phyloP scores from a whole-genome alignment of 2,329 filamentous ascomycete species.

The Ampelomyces quisqualis region DNA sequence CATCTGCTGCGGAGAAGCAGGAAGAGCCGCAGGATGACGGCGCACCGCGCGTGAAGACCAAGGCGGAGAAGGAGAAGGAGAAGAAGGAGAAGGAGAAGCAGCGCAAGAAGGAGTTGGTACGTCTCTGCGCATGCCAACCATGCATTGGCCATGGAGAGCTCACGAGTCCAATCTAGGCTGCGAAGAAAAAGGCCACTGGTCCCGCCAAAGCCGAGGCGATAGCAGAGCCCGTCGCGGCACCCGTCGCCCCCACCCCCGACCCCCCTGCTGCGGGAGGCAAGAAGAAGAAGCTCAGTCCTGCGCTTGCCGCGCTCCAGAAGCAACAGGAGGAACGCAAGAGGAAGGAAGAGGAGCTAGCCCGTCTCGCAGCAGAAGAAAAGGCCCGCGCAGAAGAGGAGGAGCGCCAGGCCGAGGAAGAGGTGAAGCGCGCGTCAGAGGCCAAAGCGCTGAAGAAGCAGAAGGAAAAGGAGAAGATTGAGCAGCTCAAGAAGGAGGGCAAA shows the following conservation, averaged over 20 bases:
- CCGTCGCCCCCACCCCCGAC: constrained; percentile 30
- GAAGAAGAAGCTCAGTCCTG: constrained; percentile 84
- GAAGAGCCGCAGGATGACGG: constrained; percentile 40
- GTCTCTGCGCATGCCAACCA: constrained; percentile 16
- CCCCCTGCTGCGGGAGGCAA: constrained; percentile 59
- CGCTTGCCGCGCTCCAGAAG: constrained; percentile 72
- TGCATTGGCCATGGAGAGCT: neutral
- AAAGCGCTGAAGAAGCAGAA: constrained; percentile 79
- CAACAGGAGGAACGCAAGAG: constrained; percentile 76
- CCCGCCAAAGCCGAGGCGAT: constrained; percentile 50
- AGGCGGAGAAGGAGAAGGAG: constrained; percentile 97
- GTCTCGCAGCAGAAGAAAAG: constrained; percentile 62
- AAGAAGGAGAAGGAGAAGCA: constrained; percentile 99
- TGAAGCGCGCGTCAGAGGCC: constrained; percentile 68
- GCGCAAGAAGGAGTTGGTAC: constrained; percentile 94
- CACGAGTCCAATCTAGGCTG: constrained; percentile 38
- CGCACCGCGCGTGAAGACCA: constrained; percentile 70
- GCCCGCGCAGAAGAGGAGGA: constrained; percentile 67
- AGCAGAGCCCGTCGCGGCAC: constrained; percentile 33
- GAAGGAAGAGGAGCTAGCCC: constrained; percentile 64
- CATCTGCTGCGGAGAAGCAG: constrained; percentile 45
- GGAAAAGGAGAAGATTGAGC: constrained; percentile 82
- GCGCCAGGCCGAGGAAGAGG: constrained; percentile 64
- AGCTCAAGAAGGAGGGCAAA: constrained; percentile 84
- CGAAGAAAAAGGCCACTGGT: constrained; percentile 60